These are phyloP conservation scores for Oryza punctata DNA, from an alignment of 176 grass and related monocot species.

Conservation along the genomic window DNA sequence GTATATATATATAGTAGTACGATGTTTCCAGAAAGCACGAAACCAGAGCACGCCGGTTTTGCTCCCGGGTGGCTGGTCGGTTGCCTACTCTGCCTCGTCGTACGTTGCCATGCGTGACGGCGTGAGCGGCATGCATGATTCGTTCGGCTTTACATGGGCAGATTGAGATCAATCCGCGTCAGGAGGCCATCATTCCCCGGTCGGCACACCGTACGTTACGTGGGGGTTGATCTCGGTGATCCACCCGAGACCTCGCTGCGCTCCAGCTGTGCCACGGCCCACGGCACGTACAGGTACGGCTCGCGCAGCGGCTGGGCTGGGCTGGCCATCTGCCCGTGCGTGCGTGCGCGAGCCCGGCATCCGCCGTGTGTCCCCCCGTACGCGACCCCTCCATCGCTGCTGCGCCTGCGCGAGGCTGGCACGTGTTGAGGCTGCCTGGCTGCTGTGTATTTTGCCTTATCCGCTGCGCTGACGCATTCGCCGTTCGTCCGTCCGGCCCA, in stretches of 20 bases:
- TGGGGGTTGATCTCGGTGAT: not conserved
- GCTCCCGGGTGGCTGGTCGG: too few relatives aligned
- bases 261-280: not conserved
- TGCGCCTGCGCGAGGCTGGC: not conserved
- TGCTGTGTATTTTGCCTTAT: not conserved
- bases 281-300: not conserved
- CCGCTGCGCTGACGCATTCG: not conserved
- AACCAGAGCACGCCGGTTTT: not conserved
- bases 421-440: not conserved
- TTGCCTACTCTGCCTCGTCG: too few relatives aligned
- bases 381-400: not conserved
- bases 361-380: not conserved
- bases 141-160: not conserved
- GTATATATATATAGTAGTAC: not conserved
- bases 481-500: not conserved
- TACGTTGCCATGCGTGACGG: too few relatives aligned
- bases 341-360: not conserved
- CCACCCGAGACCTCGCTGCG: not conserved
- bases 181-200: slow-evolving; percentile 6
- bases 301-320: too few relatives aligned
- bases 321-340: not conserved
- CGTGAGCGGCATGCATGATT: not conserved
- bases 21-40: not conserved
- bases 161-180: not conserved
- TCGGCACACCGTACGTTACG: not conserved